Base-by-base conservation (phyloP, 1,284 basidiomycete genomes). In the Austropuccinia psidii region DNA sequence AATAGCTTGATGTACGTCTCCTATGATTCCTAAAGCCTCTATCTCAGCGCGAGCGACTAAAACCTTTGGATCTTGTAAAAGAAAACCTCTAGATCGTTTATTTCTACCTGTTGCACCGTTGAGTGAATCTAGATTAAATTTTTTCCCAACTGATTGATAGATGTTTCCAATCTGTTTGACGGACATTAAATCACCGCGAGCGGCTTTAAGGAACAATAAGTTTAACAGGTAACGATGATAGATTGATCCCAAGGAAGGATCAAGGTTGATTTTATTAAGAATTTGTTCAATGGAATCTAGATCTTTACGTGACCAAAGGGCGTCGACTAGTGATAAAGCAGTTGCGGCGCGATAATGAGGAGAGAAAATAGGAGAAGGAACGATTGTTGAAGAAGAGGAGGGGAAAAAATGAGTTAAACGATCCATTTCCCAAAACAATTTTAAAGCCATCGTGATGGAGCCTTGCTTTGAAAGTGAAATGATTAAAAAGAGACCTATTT, bases 381-480 rank as follows among this genome's bases (percentile, higher is more conserved):
- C 11, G 3, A 49, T 64, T 41, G n/a, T 52, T n/a, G 41, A 45
- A n/a, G n/a, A 45, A 11, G 41, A 45, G 41, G 41, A 11, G n/a
- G 11, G 41, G 13, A 35, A 19, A 21, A 37, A 8, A 8, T 21
- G 45, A 49, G 62, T 35, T n/a, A 72, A 47, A 24, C 27, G 57
- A 43, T 72, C 35, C 68, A 72, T 49, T 45, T 39, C 52, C 45
- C 68, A 33, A 52, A 72, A 72, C 43, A 72, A 35, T 49, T 61
- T 27, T 21, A 62, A 61, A 31, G 68, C 68, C 41, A 50, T 60
- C 45, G 29, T 49, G 33, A 61, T 43, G 24, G 68, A 72, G 24
- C 68, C 68, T 72, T 72, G 54, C 33, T 72, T 72, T 6, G 68
- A 72, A 19, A 72, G 57, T 9, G 68, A 55, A 15, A 61, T 47